Evolutionary conservation across 371 early-diverging fungal species (phyloP).

Genomic region (Umbelopsis sp.): DNA sequence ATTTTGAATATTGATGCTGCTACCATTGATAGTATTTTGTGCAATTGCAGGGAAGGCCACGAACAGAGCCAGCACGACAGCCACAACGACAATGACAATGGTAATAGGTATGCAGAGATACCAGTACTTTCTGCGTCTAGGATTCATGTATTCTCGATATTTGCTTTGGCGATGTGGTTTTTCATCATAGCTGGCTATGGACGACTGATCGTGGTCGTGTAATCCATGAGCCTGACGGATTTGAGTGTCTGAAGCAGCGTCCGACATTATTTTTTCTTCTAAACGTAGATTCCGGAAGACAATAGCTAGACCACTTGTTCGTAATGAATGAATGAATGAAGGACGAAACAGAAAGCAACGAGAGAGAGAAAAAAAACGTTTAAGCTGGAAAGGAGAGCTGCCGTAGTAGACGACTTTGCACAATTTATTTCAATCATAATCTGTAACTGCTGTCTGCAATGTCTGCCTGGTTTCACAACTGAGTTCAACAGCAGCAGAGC

Average conservation of each 20-base stretch:
- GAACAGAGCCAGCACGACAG: conserved; percentile 51
- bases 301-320: neutral
- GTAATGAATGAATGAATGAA: conserved; percentile 4
- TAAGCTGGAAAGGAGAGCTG: neutral
- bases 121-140: conserved; percentile 49
- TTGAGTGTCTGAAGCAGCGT: conserved; percentile 11
- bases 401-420: neutral
- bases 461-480: neutral
- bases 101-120: conserved; percentile 53
- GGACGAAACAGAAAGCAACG: no score
- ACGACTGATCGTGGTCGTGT: neutral
- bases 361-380: neutral
- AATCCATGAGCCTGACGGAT: neutral
- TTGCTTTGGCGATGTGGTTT: neutral
- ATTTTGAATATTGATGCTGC: conserved; percentile 48
- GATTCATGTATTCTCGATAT: conserved; percentile 16
- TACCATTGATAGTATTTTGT: conserved; percentile 58
- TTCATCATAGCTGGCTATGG: conserved; percentile 10
- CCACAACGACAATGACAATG: conserved; percentile 52
- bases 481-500: neutral
- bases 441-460: no score
- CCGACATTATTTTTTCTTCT: neutral
- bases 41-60: conserved; percentile 66
- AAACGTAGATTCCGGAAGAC: neutral
- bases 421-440: neutral